These are phyloP conservation scores for Fraxinus excelsior DNA, from an alignment of 257 asterid genomes.

Conservation along the genomic window DNA sequence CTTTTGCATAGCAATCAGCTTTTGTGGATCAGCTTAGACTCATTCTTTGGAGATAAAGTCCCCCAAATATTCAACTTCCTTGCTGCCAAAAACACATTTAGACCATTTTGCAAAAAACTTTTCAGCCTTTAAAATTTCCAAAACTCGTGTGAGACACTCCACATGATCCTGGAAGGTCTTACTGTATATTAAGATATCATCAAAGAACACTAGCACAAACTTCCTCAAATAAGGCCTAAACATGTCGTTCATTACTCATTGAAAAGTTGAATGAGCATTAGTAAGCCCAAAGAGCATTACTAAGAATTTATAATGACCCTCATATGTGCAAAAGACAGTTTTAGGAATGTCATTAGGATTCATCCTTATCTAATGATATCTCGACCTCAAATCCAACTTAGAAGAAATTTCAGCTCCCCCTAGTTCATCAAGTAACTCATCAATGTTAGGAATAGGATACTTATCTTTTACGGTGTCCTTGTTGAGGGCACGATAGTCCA, in stretches of 20 bases:
- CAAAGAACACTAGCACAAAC: too few relatives aligned
- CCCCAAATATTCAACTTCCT: background rate
- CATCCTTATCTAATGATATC: background rate
- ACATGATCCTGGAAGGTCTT: too few relatives aligned
- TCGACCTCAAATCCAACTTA: background rate
- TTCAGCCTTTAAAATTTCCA: background rate
- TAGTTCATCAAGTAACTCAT: background rate
- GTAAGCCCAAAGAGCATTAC: background rate
- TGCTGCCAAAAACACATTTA: background rate
- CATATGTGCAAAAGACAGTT: background rate
- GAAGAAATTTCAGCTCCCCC: background rate
- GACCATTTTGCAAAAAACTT: background rate
- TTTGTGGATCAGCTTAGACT: too few relatives aligned
- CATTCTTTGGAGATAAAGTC: too few relatives aligned
- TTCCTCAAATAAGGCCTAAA: background rate
- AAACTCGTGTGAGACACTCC: background rate
- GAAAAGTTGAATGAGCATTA: background rate
- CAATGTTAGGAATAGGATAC: background rate
- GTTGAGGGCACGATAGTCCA: background rate
- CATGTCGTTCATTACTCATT: background rate
- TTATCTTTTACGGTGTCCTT: too few relatives aligned
- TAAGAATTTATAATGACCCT: background rate
- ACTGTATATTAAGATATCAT: background rate
- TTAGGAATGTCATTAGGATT: background rate
- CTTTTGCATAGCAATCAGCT: too few relatives aligned